Evolutionary conservation across 805 yeast genomes (phyloP), one percentile per base, ranked within the genome.

Genomic region (Metahyphopichia silvanorum): DNA sequence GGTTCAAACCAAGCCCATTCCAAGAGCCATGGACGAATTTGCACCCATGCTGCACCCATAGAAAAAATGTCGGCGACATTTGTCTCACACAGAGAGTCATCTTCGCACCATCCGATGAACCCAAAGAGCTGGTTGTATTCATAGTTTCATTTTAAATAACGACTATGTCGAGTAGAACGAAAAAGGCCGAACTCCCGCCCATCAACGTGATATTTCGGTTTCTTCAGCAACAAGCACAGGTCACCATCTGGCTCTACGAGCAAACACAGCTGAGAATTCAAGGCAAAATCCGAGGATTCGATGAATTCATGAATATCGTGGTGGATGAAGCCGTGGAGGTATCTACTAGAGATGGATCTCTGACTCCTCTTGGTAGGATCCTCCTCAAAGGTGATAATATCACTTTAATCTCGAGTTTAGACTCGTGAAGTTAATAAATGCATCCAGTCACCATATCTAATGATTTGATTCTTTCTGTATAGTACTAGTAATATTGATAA

Each of bases 351-450:
- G 72, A 71, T 23, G 77, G 78, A 1, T 69, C 69, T 1, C 65
- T 66, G 34, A 73, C 76, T 17, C 59, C 62, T n/a, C 51, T 86
- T 36, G 96, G 96, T 1, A 67, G 84, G 37, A 76, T 93, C 16
- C 55, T 93, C 43, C 65, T 93, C 36, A 93, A 93, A 58, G 98
- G 99, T 4, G 99, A 93, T 53, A 93, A 88, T 53, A 86, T 93
- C 27, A 82, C 96, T 6, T 62, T 91, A 36, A 82, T 93, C 12
- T 56, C 66, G 12, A 51, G 65, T 31, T 44, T 59, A 35, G 71
- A 66, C 23, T 46, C 53, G 20, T 57, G 38, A 38, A 20, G 29
- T 16, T 13, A n/a, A n/a, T n/a, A n/a, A n/a, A n/a, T n/a, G n/a
- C n/a, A n/a, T n/a, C n/a, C n/a, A n/a, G n/a, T n/a, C n/a, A n/a